phyloP scores from a whole-genome alignment of 2,329 filamentous ascomycete genomes.

The Akanthomyces lecanii region DNA sequence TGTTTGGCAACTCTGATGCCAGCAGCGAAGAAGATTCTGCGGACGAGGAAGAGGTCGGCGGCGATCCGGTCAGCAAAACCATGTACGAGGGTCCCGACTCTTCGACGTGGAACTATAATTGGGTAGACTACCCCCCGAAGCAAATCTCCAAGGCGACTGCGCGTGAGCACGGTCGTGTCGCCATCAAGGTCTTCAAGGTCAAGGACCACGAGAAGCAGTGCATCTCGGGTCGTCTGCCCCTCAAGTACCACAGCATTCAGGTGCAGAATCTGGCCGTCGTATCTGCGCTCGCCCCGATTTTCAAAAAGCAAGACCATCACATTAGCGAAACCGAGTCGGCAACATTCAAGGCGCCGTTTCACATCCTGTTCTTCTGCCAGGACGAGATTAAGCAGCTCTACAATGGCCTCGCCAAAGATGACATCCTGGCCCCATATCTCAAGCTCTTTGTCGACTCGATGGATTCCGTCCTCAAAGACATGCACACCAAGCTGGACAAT shows the following conservation, averaged over 20 bases:
- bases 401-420: slow-evolving; percentile 23
- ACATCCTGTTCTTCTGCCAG: slow-evolving; percentile 41
- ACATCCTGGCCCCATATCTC: slow-evolving; percentile 35
- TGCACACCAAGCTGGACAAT: slow-evolving; percentile 32
- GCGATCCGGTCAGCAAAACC: slow-evolving; percentile 33
- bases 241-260: slow-evolving; percentile 39
- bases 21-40: slow-evolving; percentile 20
- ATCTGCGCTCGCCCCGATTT: slow-evolving; percentile 38
- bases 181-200: slow-evolving; percentile 45
- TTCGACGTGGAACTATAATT: slow-evolving; percentile 27
- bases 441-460: slow-evolving; percentile 38
- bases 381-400: slow-evolving; percentile 37
- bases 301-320: slow-evolving; percentile 38
- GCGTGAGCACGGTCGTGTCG: slow-evolving; percentile 35
- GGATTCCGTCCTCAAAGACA: slow-evolving; percentile 40
- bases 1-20: slow-evolving; percentile 21
- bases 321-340: slow-evolving; percentile 35
- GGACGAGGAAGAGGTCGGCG: slow-evolving; percentile 23
- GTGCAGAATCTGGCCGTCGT: slow-evolving; percentile 41
- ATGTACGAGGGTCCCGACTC: slow-evolving; percentile 36
- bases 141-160: slow-evolving; percentile 37
- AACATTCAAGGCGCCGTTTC: slow-evolving; percentile 38
- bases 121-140: slow-evolving; percentile 40
- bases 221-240: slow-evolving; percentile 34
- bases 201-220: slow-evolving; percentile 39